Conservation (phyloP, 352 stramenopile genomes). For the Saprolegnia diclina region DNA sequence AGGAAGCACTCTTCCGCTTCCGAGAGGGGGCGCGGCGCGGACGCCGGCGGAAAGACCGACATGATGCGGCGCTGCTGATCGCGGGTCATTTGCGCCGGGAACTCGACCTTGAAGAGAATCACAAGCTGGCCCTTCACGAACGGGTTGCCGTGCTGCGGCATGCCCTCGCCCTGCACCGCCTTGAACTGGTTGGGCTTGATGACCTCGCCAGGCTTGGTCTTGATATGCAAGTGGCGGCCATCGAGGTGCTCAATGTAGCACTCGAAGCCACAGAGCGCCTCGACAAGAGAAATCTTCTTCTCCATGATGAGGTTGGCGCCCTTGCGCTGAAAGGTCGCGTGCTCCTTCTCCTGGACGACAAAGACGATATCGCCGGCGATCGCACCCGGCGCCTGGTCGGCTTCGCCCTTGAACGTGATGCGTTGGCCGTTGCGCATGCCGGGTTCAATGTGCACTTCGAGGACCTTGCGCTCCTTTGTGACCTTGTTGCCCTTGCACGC, state of each 20-base stretch:
- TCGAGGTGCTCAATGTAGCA: constrained; percentile 93
- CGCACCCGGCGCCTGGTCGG: constrained; percentile 92
- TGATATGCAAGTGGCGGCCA: constrained; percentile 88
- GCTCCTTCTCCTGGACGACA: constrained; percentile 97
- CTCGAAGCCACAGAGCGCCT: constrained; percentile 88
- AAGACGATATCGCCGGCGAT: constrained; percentile 95
- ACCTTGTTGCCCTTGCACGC: constrained; percentile 92
- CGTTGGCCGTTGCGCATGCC: constrained; percentile 97
- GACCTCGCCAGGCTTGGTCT: constrained; percentile 89
- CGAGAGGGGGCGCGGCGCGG: constrained; percentile 38
- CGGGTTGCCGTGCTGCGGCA: constrained; percentile 96
- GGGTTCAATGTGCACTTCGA: constrained; percentile 98
- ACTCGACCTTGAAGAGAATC: constrained; percentile 96
- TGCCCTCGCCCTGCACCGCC: constrained; percentile 93
- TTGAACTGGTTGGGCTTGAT: constrained; percentile 93
- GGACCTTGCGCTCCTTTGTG: constrained; percentile 95
- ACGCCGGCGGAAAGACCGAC: constrained; percentile 48
- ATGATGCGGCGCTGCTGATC: constrained; percentile 77
- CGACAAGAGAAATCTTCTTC: constrained; percentile 93
- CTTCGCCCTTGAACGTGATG: constrained; percentile 96
- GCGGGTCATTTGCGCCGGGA: constrained; percentile 84
- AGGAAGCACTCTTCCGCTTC: constrained; percentile 82
- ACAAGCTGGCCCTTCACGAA: constrained; percentile 98
- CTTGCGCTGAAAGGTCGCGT: constrained; percentile 94
- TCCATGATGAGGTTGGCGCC: constrained; percentile 95